Evolutionary conservation across 2,329 filamentous ascomycete species (phyloP).

Genomic region (Colletotrichum sp.): DNA sequence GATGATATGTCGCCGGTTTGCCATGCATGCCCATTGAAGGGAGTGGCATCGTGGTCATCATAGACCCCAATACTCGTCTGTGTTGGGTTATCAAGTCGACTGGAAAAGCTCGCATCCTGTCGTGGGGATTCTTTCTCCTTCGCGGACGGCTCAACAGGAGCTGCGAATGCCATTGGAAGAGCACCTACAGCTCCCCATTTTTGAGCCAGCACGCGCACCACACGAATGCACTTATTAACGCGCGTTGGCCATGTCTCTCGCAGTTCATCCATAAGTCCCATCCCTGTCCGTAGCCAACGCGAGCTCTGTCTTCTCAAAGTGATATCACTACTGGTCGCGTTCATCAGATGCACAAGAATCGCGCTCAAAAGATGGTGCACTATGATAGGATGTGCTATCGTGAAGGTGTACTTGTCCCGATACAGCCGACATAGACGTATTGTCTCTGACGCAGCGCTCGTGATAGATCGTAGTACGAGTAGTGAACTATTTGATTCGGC

Average conservation of each 20-base stretch:
- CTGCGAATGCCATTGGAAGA: not conserved
- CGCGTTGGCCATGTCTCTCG: not conserved
- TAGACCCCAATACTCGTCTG: not conserved
- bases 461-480: not conserved
- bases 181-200: not conserved
- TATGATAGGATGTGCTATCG: not conserved
- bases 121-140: not conserved
- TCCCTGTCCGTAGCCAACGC: not conserved
- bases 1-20: not conserved
- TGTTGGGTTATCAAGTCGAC: not conserved
- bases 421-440: not conserved
- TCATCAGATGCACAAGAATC: not conserved
- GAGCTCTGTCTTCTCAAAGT: not conserved
- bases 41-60: not conserved
- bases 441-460: not conserved
- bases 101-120: not conserved
- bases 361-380: not conserved
- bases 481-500: not conserved
- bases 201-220: not conserved
- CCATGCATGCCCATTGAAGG: not conserved
- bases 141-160: not conserved
- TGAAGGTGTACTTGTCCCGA: not conserved
- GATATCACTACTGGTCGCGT: not conserved
- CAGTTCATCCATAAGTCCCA: not conserved
- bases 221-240: not conserved